Percentiles rank a stretch among this genome's conserved stretches.
Conservation (phyloP, 2,329 filamentous ascomycete genomes). For the Fonsecaea nubica region DNA sequence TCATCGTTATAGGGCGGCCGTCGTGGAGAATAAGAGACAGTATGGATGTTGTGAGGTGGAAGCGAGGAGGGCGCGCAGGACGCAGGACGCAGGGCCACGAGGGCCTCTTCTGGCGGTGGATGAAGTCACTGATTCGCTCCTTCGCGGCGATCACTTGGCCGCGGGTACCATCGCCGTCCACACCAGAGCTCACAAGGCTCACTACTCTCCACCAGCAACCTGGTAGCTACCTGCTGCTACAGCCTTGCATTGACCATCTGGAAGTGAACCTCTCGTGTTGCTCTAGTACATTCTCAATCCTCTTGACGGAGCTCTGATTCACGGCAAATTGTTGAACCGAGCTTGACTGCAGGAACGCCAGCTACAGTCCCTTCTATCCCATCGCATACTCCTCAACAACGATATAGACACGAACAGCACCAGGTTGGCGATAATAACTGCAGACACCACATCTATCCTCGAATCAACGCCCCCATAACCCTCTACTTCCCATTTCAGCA, state of each 20-base stretch:
- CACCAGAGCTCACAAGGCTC: background rate
- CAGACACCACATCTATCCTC: constrained; percentile 36
- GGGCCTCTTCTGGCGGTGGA: background rate
- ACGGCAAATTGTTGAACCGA: constrained; percentile 27
- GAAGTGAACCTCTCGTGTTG: background rate
- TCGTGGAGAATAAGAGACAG: background rate
- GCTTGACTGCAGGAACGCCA: background rate
- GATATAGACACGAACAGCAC: background rate
- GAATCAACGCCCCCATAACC: background rate
- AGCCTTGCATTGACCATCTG: background rate
- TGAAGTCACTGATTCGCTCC: constrained; percentile 7
- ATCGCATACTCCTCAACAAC: background rate
- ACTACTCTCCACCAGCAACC: background rate
- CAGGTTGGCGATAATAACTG: background rate
- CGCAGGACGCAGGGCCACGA: background rate
- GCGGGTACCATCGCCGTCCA: background rate
- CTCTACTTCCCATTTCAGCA: constrained; percentile 23
- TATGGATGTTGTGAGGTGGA: background rate
- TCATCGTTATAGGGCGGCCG: background rate
- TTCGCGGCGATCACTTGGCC: background rate
- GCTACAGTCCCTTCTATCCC: background rate
- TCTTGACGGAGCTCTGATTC: constrained; percentile 6
- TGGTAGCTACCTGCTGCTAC: background rate
- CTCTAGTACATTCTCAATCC: background rate
- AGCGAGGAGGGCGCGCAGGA: background rate